Percentiles rank a stretch among this genome's conserved stretches.
Evolutionary conservation across 129 eudicot genomes (phyloP).

Genomic region (Tanacetum coccineum): DNA sequence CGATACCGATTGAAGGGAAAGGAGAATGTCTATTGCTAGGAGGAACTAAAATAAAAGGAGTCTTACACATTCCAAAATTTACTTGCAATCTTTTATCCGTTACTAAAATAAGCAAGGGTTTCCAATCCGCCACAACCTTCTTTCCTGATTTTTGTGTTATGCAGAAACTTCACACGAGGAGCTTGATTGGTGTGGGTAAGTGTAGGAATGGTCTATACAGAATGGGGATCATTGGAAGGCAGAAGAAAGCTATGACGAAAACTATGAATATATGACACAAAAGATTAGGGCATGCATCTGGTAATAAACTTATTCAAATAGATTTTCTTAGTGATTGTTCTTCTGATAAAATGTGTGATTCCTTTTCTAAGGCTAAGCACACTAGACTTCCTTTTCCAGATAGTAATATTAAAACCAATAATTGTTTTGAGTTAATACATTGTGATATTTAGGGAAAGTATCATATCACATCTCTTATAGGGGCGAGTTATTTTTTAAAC

Average conservation of each 20-base stretch:
- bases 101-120: background rate
- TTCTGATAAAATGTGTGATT: background rate
- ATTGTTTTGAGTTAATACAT: conserved; percentile 6
- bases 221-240: background rate
- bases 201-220: background rate
- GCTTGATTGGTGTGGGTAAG: background rate
- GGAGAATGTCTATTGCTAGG: background rate
- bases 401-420: background rate
- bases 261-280: background rate
- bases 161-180: background rate
- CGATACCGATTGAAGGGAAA: background rate
- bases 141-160: background rate
- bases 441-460: conserved; percentile 21
- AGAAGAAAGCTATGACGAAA: background rate
- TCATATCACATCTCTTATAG: background rate
- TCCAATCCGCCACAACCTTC: background rate
- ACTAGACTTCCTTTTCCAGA: background rate
- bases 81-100: background rate
- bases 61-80: background rate
- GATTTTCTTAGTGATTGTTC: background rate
- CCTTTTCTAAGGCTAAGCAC: background rate
- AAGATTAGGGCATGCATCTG: background rate
- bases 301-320: background rate
- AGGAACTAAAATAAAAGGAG: background rate
- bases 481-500: conserved; percentile 6